Evolutionary conservation across 805 yeast species (phyloP), one percentile per base, ranked within the genome.

Genomic region (Wickerhamomyces xylosicus): DNA sequence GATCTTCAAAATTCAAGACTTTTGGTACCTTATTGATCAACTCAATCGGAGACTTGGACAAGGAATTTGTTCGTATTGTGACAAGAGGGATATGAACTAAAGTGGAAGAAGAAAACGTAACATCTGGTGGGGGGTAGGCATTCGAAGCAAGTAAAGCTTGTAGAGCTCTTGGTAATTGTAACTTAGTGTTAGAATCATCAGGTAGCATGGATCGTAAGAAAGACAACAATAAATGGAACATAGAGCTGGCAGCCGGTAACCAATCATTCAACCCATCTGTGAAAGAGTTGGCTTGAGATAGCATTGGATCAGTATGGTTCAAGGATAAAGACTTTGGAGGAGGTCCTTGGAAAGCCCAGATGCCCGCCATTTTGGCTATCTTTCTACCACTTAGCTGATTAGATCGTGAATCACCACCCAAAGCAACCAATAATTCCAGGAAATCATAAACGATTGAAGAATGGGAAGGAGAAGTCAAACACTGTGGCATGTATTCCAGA

Each of bases 371-470:
- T 47, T 83, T 79, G 11, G 92, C 69, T 15, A 87, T 70, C 53
- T 85, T 85, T 36, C 87, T 69, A 1, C 92, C 94, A 51, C 84
- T 76, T 67, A 87, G 62, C 51, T 81, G 77, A 52, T 86, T 85
- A 33, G 77, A 74, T 49, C 77, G 81, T 3, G 94, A 77, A 58
- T 85, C 83, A 9, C 94, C 76, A 0, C 94, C 78, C 33, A 87
- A 61, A 10, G 86, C 71, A 10, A 85, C 83, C 34, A 89, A 61
- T 28, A 87, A 67, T 53, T 87, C 95, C 49, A 86, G 72, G 51
- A 86, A 89, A 54, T 85, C 95, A 56, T 84, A 85, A 4, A 85
- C 90, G 4, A 89, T 85, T 2, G 92, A 79, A 0, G 95, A 95
- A 60, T 86, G 95, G 5, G 90, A 80, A 2, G 92, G 85, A 0